Conservation (phyloP, 1,284 basidiomycete species). For the Coniferiporia sulphurascens region DNA sequence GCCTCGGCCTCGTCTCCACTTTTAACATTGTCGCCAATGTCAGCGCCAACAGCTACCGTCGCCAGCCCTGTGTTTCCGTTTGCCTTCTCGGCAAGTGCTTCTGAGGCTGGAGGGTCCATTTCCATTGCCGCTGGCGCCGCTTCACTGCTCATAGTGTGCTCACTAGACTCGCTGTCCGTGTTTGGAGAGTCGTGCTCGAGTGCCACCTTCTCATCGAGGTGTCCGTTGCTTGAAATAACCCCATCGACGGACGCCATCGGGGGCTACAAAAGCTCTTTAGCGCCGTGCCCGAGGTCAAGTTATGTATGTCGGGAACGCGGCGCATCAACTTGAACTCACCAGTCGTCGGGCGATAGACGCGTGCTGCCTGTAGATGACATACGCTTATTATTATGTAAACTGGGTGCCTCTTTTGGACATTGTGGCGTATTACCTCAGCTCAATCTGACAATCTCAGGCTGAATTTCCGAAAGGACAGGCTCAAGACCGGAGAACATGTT, state of each 20-base stretch:
- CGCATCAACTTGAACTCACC: too few relatives aligned
- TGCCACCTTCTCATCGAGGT: background rate
- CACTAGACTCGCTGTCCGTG: background rate
- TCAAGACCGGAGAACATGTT: too few relatives aligned
- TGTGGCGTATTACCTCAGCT: too few relatives aligned
- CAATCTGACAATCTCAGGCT: too few relatives aligned
- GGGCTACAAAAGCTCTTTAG: background rate
- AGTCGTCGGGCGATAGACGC: too few relatives aligned
- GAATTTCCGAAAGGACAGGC: too few relatives aligned
- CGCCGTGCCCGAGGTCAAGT: too few relatives aligned
- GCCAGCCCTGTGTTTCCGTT: background rate
- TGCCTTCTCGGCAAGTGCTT: background rate
- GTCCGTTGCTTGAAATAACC: background rate
- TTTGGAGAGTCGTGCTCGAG: background rate
- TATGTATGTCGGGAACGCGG: too few relatives aligned
- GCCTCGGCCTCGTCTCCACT: constrained; percentile 19
- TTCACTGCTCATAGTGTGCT: background rate
- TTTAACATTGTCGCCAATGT: background rate
- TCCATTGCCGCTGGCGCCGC: background rate
- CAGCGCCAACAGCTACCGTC: background rate
- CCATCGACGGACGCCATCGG: background rate
- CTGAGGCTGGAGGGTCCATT: background rate
- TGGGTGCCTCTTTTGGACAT: too few relatives aligned
- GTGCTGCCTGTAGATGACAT: too few relatives aligned
- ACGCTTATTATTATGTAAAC: too few relatives aligned